These are phyloP conservation scores for Carex myosuroides DNA, from an alignment of 176 grass and related monocot genomes.

Conservation along the genomic window DNA sequence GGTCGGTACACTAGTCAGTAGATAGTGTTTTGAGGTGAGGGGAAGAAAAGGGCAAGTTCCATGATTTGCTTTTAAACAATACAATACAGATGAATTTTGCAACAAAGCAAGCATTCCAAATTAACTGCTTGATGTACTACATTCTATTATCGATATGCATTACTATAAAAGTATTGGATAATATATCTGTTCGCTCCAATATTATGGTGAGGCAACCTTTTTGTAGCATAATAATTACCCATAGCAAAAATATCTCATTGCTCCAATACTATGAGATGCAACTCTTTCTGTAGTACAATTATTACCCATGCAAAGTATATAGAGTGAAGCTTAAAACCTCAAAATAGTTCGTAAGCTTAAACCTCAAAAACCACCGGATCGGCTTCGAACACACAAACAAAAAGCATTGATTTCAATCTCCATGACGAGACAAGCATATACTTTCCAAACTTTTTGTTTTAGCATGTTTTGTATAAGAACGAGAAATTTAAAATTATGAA, in stretches of 20 bases:
- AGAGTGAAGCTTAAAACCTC: not conserved
- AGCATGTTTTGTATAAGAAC: not conserved
- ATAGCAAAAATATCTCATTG: not conserved
- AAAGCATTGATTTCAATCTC: not conserved
- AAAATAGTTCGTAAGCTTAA: not conserved
- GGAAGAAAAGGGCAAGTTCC: not conserved
- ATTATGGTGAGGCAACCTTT: not conserved
- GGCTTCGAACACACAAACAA: not conserved
- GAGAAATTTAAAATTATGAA: not conserved
- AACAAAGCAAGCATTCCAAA: not conserved
- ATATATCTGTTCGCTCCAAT: not conserved
- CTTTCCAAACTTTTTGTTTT: not conserved
- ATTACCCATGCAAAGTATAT: not conserved
- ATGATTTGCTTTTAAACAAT: not conserved
- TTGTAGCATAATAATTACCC: not conserved
- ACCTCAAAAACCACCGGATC: not conserved
- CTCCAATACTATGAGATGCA: not conserved
- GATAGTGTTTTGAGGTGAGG: not conserved
- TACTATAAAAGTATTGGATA: not conserved
- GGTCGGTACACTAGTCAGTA: not conserved
- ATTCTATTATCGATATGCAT: not conserved
- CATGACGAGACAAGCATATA: not conserved
- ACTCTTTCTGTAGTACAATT: not conserved
- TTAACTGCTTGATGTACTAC: not conserved
- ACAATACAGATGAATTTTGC: not conserved